phyloP scores from a whole-genome alignment of 2,329 filamentous ascomycete species.

The Beauveria brongniartii region DNA sequence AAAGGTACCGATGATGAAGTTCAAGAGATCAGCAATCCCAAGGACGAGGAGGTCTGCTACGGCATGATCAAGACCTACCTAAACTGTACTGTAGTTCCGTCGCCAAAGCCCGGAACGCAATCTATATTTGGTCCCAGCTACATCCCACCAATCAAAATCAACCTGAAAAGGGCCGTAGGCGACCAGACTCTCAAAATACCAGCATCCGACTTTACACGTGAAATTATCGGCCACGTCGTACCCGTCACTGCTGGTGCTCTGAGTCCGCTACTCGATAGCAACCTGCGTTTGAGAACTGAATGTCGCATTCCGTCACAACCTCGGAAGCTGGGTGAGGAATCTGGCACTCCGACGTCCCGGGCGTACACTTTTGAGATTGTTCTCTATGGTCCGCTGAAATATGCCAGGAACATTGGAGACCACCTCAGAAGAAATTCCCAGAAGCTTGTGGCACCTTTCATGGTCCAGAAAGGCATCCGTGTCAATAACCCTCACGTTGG shows the following conservation, averaged over 20 bases:
- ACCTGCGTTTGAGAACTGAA: conserved; percentile 58
- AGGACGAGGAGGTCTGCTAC: conserved; percentile 69
- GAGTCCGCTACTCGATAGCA: conserved; percentile 63
- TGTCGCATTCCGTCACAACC: conserved; percentile 62
- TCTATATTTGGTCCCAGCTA: conserved; percentile 48
- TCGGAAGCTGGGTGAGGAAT: conserved; percentile 53
- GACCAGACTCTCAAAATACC: conserved; percentile 55
- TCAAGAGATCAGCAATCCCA: conserved; percentile 49
- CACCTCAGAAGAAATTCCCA: conserved; percentile 57
- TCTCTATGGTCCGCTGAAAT: conserved; percentile 67
- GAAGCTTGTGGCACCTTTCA: conserved; percentile 57
- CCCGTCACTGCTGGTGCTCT: conserved; percentile 57
- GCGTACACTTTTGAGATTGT: conserved; percentile 61
- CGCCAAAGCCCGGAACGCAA: conserved; percentile 54
- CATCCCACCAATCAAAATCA: conserved; percentile 69
- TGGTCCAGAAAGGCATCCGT: conserved; percentile 58
- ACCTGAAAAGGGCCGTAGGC: conserved; percentile 51
- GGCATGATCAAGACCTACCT: conserved; percentile 66
- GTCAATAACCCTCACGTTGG: conserved; percentile 69
- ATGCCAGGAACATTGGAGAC: conserved; percentile 56
- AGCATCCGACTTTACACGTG: conserved; percentile 62
- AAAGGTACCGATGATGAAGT: conserved; percentile 46
- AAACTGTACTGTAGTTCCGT: conserved; percentile 60
- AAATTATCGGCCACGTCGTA: conserved; percentile 72
- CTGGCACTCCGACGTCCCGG: conserved; percentile 54